phyloP scores from a whole-genome alignment of 345 rosid genomes.

The Cardamine chenopodiifolia region DNA sequence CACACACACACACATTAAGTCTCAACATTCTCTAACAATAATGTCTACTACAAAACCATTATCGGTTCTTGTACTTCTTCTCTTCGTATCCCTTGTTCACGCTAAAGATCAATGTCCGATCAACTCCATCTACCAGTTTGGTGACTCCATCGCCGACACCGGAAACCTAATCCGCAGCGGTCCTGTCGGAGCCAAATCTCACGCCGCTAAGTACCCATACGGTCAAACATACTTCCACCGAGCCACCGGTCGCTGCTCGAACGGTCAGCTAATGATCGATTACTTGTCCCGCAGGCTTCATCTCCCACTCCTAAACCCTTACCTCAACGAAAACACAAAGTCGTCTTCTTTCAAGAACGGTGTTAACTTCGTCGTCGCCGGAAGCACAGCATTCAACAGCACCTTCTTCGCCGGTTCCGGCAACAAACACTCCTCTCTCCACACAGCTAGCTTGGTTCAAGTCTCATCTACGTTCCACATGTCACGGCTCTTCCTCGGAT shows the following conservation, averaged over 20 bases:
- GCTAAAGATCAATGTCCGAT: constrained; percentile 4
- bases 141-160: constrained; percentile 41
- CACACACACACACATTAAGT: not conserved
- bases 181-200: constrained; percentile 18
- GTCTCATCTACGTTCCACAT: constrained; percentile 31
- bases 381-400: constrained; percentile 38
- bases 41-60: constrained; percentile 17
- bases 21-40: not conserved
- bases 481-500: not conserved
- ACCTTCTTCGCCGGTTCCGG: constrained; percentile 28
- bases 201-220: constrained; percentile 35
- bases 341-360: constrained; percentile 23
- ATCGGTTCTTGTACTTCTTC: constrained; percentile 10
- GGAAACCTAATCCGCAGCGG: constrained; percentile 36
- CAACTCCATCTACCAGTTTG: constrained; percentile 36
- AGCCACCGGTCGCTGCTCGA: constrained; percentile 44
- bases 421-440: constrained; percentile 41
- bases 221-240: constrained; percentile 40
- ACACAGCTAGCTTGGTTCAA: constrained; percentile 43
- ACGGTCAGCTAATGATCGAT: constrained; percentile 42
- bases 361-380: constrained; percentile 47
- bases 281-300: constrained; percentile 33
- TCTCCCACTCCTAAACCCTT: constrained; percentile 43
- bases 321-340: constrained; percentile 28
- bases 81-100: constrained; percentile 9